A percentile compares a stretch with the other conserved stretches of the same genome.
Evolutionary conservation across 164 flowering plant genomes (phyloP).

Genomic region (Macadamia integrifolia): DNA sequence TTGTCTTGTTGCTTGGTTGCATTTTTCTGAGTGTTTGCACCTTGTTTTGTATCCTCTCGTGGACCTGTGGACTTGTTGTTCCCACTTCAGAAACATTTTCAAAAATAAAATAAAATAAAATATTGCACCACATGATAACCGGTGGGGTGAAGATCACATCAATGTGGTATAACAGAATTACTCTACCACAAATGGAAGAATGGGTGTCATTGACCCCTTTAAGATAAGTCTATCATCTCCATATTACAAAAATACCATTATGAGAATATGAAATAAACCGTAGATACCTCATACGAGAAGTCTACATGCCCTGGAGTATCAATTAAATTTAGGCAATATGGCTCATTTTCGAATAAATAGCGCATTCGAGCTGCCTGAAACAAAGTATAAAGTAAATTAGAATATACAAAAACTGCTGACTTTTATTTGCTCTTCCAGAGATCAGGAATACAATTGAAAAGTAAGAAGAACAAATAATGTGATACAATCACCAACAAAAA

Average conservation of each 20-base stretch:
- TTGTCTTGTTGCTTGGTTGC: too few species aligned
- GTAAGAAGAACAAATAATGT: too few species aligned
- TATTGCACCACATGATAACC: too few species aligned
- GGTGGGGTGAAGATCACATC: not conserved
- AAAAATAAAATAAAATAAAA: too few species aligned
- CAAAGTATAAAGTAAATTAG: slow-evolving; percentile 3
- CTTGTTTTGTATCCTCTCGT: too few species aligned
- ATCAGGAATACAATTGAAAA: too few species aligned
- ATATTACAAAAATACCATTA: not conserved
- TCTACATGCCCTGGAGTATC: slow-evolving; percentile 99
- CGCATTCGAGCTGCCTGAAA: slow-evolving; percentile 97
- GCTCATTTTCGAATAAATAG: slow-evolving; percentile 42
- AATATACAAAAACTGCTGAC: too few species aligned
- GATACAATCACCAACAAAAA: too few species aligned
- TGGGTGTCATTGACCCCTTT: not conserved
- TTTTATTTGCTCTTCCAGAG: too few species aligned
- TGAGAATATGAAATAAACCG: not conserved
- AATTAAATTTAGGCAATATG: slow-evolving; percentile 84
- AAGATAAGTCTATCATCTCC: slow-evolving; percentile 1
- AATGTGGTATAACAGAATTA: not conserved
- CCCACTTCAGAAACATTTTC: too few species aligned
- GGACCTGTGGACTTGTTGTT: too few species aligned
- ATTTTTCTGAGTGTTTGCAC: too few species aligned
- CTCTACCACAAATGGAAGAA: not conserved
- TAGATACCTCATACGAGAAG: slow-evolving; percentile 89